These are phyloP conservation scores for Macadamia tetraphylla DNA, from an alignment of 164 flowering plant genomes.

Conservation along the genomic window DNA sequence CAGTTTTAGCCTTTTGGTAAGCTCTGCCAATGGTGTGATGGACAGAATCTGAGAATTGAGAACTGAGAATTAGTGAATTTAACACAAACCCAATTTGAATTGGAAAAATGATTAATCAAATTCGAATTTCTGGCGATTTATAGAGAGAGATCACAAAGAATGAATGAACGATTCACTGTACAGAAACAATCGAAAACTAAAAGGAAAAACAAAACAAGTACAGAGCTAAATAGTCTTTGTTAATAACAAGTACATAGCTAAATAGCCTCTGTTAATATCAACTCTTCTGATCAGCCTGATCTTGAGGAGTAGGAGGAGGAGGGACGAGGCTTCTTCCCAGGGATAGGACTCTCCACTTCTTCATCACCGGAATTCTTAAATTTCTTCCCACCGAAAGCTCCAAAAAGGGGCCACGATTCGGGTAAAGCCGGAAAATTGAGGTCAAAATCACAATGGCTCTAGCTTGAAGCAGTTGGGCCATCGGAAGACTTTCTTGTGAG, in stretches of 20 bases:
- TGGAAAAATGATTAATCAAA: too few relatives aligned
- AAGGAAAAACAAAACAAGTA: neutral
- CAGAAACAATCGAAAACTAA: slow-evolving; percentile 3
- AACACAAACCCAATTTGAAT: too few relatives aligned
- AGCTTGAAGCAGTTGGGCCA: slow-evolving; percentile 8
- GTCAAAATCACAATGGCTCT: slow-evolving; percentile 44
- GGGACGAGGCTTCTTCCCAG: slow-evolving; percentile 37
- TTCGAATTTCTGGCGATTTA: too few relatives aligned
- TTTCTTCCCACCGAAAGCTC: neutral
- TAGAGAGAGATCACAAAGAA: slow-evolving; percentile 4
- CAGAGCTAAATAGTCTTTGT: neutral
- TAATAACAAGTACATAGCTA: neutral
- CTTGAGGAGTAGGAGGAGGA: neutral
- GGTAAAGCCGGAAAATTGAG: slow-evolving; percentile 59
- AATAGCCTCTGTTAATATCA: too few relatives aligned
- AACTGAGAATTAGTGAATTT: too few relatives aligned
- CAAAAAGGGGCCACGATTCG: slow-evolving; percentile 24
- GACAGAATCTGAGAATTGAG: too few relatives aligned
- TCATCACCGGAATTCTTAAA: slow-evolving; percentile 16
- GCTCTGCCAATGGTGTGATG: too few relatives aligned
- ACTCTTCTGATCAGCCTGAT: neutral
- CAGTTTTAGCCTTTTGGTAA: too few relatives aligned
- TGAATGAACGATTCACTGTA: slow-evolving; percentile 8
- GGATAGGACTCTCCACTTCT: slow-evolving; percentile 50
- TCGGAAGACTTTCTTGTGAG: slow-evolving; percentile 8